Evolutionary conservation across 1,139 yeast genomes (phyloP).

Genomic region (Diutina ranongensis): DNA sequence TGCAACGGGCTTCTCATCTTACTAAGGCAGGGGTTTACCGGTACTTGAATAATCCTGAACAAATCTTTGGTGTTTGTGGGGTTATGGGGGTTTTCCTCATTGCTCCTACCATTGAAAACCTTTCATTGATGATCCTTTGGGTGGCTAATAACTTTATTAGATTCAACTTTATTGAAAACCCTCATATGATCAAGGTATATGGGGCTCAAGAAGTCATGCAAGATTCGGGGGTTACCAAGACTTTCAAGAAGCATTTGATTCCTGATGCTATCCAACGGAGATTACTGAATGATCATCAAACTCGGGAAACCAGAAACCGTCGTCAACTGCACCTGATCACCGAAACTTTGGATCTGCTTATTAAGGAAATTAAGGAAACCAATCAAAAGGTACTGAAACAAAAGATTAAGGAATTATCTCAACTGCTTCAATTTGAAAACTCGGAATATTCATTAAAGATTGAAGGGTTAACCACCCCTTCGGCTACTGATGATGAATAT

Average conservation of each 20-base stretch:
- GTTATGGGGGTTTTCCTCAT: constrained; percentile 70
- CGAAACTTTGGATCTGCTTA: constrained; percentile 30
- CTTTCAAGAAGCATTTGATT: constrained; percentile 40
- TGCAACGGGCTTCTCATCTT: constrained; percentile 31
- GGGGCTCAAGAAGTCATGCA: constrained; percentile 51
- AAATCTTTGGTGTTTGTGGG: constrained; percentile 72
- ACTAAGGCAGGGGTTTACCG: constrained; percentile 80
- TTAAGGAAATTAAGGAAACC: constrained; percentile 26
- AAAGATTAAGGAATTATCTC: constrained; percentile 30
- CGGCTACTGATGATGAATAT: neutral
- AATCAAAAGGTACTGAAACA: constrained; percentile 20
- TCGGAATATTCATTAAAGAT: constrained; percentile 23
- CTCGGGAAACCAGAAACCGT: neutral
- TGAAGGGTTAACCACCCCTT: constrained; percentile 13
- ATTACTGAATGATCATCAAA: constrained; percentile 10
- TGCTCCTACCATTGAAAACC: constrained; percentile 46
- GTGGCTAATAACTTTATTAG: constrained; percentile 55
- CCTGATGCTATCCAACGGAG: constrained; percentile 30
- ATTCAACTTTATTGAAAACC: constrained; percentile 65
- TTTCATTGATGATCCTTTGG: constrained; percentile 53
- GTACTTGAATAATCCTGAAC: constrained; percentile 77
- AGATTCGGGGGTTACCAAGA: constrained; percentile 60
- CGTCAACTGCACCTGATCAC: constrained; percentile 13
- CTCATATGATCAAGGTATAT: constrained; percentile 70
- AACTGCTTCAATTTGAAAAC: constrained; percentile 27